These are phyloP conservation scores for Eleusine indica DNA, from an alignment of 176 grass and related monocot genomes.

Conservation along the genomic window DNA sequence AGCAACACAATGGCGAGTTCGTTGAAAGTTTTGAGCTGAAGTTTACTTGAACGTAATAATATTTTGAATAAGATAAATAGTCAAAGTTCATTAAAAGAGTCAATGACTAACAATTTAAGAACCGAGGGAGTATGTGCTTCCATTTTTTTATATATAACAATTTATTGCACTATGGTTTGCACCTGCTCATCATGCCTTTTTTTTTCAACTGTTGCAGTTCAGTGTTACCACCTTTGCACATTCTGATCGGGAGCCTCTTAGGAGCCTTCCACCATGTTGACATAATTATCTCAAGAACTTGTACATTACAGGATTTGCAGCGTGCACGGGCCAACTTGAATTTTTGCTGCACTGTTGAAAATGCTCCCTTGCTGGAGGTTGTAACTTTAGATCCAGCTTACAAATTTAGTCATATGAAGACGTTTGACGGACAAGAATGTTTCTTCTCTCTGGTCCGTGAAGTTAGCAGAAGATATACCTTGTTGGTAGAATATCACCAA, in stretches of 20 bases:
- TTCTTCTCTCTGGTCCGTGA: not conserved
- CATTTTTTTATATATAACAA: not conserved
- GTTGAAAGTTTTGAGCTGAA: not conserved
- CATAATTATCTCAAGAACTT: not conserved
- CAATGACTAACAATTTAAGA: too few relatives aligned
- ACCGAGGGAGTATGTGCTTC: not conserved
- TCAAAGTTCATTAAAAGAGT: too few relatives aligned
- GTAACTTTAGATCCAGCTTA: too few relatives aligned
- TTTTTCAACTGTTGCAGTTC: not conserved
- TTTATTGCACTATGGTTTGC: not conserved
- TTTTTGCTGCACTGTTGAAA: not conserved
- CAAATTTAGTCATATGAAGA: not conserved
- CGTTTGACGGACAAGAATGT: not conserved
- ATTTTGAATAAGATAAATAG: too few relatives aligned
- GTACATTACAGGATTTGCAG: not conserved
- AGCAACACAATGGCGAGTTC: not conserved
- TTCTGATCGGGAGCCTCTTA: not conserved
- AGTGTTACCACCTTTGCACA: not conserved
- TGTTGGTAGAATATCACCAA: not conserved
- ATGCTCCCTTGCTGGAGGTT: not conserved
- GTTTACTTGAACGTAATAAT: not conserved
- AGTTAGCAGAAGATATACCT: not conserved
- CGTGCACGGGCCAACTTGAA: slow-evolving; percentile 15
- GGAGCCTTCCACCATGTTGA: not conserved
- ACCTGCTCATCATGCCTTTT: not conserved